Evolutionary conservation across 2,329 filamentous ascomycete genomes (phyloP), one percentile per base, ranked within the genome.

Genomic region (Colletotrichum sansevieriae): DNA sequence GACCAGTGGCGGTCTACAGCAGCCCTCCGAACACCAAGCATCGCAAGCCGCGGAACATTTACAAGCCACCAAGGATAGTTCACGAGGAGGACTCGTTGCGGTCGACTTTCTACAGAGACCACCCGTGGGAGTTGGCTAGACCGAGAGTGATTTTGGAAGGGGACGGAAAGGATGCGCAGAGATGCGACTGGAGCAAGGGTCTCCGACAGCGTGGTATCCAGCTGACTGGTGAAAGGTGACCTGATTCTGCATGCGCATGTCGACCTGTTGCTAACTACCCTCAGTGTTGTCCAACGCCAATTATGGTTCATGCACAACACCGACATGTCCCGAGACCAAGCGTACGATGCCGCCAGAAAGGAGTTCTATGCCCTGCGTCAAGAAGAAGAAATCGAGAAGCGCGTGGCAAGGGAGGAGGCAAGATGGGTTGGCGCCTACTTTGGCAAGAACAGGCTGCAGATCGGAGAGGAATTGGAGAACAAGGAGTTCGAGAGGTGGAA

Each of bases 101-200:
- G 71, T 85, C 82, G 73, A 88, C 90, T 33, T 99, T 98, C 83
- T 99, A 93, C 83, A 89, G 87, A 76, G 95, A 99, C 79, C 96
- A 99, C 78, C 96, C 96, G 5, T 99, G 96, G 96, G 96, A 99
- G 81, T 83, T 99, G 76, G 96, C 96, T 18, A 87, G 95, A 71
- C 96, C 96, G 63, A 87, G 93, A 73, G 85, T 97, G 67, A 84
- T 99, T 54, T 82, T 98, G 10, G 96, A 99, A 81, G 84, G 90
- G 73, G 92, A 95, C 75, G 96, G 96, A 61, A 92, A 91, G 77
- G 95, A 99, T 76, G 84, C 88, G 59, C 88, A 91, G 78, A 84
- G 82, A 63, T 90, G 89, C 75, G 89, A 98, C 79, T 98, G 95
- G 95, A 92, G 91, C 73, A 90, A 80, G 74, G 88, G 85, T 25